Base-by-base conservation (phyloP, 371 early-diverging fungal genomes). In the Mortierella sp. region DNA sequence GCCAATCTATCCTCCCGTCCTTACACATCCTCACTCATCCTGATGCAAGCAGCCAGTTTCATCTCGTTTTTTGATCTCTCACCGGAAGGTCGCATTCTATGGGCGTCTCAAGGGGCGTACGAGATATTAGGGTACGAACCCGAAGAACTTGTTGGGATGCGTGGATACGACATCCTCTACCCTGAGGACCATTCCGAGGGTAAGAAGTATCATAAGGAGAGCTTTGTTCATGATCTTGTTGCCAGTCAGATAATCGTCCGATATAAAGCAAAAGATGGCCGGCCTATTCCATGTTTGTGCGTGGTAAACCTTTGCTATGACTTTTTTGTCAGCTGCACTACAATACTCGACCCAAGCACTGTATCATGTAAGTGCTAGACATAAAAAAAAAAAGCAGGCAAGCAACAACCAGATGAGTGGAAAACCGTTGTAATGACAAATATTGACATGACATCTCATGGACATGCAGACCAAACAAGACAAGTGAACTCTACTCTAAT, bases 61-160 rank as follows among this genome's bases (percentile, higher is more conserved):
- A 83, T 87, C 30, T 64, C 81, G 13, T 86, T 85, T 38, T 83
- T 81, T 57, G 87, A 86, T 65, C 80, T 84, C 48, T 81, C 80
- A 7, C 78, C 82, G 6, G 61, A 64, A 10, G 84, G 79, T 13
- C 72, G 58, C 21, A 80, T 76, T 39, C 61, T 82, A 0, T 88
- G 82, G 61, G 72, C 76, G 10, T 84, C 86, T 5, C 82, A 83
- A 18, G 80, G 83, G 26, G 72, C 85, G 1, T 63, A 70, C 3
- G 82, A 82, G 8, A 69, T 83, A 6, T 61, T 84, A 5, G 88
- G 88, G 0, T 86, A 62, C 49, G 38, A 58, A 1, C 82, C 85
- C 4, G 70, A 82, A 14, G 87, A 88, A 42, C 34, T 88, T 16
- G 47, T 80, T 0, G 84, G 86, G 18, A 60, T 31, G 24, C 67